A percentile compares a stretch with the other conserved stretches of the same genome.
Conservation (phyloP, 192 early-diverging fungal species). For the Rhizophagus sp. region DNA sequence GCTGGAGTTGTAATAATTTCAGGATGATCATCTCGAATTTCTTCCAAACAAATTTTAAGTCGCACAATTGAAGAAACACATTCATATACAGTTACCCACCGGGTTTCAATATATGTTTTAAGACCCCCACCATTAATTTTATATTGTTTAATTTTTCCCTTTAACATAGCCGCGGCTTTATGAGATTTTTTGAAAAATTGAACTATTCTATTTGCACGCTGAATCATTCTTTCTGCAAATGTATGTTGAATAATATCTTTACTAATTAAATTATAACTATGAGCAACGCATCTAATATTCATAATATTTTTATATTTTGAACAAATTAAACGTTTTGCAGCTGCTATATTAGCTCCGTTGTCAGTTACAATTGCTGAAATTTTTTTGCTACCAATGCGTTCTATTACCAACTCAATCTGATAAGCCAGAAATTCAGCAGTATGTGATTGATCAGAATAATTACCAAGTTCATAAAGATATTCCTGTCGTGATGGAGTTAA, state of each 20-base stretch:
- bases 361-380: no score
- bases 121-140: background rate
- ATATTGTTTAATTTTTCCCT: background rate
- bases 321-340: background rate
- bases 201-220: background rate
- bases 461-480: background rate
- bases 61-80: background rate
- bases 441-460: background rate
- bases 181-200: background rate
- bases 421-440: no score
- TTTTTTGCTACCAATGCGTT: no score
- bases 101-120: background rate
- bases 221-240: background rate
- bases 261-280: background rate
- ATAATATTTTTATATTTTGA: conserved; percentile 11
- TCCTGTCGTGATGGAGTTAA: background rate
- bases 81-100: background rate
- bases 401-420: no score
- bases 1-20: background rate
- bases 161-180: background rate
- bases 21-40: background rate
- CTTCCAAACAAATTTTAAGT: background rate
- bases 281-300: background rate
- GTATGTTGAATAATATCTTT: background rate
- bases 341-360: background rate